Conservation (phyloP, 192 early-diverging fungal genomes). For the Backusella macrospora region DNA sequence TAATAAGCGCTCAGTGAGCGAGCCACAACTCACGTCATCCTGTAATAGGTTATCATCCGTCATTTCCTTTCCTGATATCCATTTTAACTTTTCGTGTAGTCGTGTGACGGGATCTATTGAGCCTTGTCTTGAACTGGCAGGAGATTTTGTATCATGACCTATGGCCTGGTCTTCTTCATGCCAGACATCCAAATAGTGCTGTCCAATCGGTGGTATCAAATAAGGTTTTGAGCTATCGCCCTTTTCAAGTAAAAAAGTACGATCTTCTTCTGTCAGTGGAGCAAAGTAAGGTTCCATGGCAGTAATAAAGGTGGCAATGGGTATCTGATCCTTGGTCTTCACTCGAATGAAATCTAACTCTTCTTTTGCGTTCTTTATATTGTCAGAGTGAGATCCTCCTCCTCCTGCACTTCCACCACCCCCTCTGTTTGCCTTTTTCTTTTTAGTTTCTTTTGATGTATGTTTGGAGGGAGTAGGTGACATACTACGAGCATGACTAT, state of each 20-base stretch:
- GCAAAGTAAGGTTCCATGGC: conserved; percentile 88
- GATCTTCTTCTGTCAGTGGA: conserved; percentile 81
- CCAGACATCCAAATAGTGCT: conserved; percentile 67
- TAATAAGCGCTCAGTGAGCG: conserved; percentile 81
- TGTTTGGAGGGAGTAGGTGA: conserved; percentile 20
- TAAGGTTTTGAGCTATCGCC: conserved; percentile 51
- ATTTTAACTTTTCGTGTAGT: conserved; percentile 21
- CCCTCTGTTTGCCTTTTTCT: conserved; percentile 16
- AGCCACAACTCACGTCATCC: conserved; percentile 40
- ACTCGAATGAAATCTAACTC: conserved; percentile 40
- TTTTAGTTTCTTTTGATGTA: conserved; percentile 2
- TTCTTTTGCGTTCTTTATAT: conserved; percentile 16
- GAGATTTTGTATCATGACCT: conserved; percentile 36
- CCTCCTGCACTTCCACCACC: background rate
- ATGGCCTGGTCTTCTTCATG: conserved; percentile 68
- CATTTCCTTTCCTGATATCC: conserved; percentile 33
- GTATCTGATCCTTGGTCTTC: conserved; percentile 68
- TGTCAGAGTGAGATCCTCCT: background rate
- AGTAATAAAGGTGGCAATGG: conserved; percentile 81
- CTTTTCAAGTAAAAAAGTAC: conserved; percentile 66
- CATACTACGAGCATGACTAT: conserved; percentile 5
- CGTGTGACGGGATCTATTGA: background rate
- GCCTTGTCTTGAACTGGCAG: conserved; percentile 22
- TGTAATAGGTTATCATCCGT: conserved; percentile 36
- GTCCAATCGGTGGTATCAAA: conserved; percentile 81